These are phyloP conservation scores for Biscutella auriculata DNA, from an alignment of 441 rosid species.

Conservation along the genomic window DNA sequence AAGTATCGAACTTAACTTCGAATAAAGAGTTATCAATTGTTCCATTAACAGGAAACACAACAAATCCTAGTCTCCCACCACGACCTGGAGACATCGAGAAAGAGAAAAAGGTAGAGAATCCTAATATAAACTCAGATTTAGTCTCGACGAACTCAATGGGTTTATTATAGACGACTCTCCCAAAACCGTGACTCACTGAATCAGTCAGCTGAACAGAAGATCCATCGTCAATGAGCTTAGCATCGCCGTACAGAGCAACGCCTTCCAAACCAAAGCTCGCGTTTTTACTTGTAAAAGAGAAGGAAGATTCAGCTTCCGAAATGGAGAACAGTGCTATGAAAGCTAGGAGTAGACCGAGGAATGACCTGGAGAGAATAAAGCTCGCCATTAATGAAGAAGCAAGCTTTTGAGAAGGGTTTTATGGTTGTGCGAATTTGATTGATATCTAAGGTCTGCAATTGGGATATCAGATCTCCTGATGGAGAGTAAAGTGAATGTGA, in stretches of 20 bases:
- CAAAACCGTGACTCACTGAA: constrained; percentile 35
- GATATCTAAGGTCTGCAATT: constrained; percentile 37
- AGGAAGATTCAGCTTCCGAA: constrained; percentile 34
- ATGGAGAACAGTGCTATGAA: constrained; percentile 25
- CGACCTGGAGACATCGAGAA: constrained; percentile 34
- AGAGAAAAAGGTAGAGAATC: constrained; percentile 55
- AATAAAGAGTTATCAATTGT: constrained; percentile 28
- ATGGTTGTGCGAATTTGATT: constrained; percentile 8
- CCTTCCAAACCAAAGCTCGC: constrained; percentile 36
- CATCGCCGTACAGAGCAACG: constrained; percentile 54
- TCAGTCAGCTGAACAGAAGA: constrained; percentile 49
- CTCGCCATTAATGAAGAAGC: constrained; percentile 39
- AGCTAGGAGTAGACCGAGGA: constrained; percentile 13
- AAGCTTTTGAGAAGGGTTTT: constrained; percentile 18
- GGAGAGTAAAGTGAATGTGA: constrained; percentile 17
- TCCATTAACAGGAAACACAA: constrained; percentile 19
- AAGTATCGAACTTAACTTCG: constrained; percentile 41
- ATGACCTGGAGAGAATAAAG: constrained; percentile 21
- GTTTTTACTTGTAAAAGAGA: constrained; percentile 41
- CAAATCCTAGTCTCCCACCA: constrained; percentile 28
- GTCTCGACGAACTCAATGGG: constrained; percentile 52
- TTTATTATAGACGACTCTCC: constrained; percentile 49
- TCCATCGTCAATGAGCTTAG: constrained; percentile 33
- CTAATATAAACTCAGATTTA: constrained; percentile 18
- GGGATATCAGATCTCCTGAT: constrained; percentile 29